These are phyloP conservation scores for Phytophthora fragariae DNA, from an alignment of 352 stramenopile genomes.

Conservation along the genomic window DNA sequence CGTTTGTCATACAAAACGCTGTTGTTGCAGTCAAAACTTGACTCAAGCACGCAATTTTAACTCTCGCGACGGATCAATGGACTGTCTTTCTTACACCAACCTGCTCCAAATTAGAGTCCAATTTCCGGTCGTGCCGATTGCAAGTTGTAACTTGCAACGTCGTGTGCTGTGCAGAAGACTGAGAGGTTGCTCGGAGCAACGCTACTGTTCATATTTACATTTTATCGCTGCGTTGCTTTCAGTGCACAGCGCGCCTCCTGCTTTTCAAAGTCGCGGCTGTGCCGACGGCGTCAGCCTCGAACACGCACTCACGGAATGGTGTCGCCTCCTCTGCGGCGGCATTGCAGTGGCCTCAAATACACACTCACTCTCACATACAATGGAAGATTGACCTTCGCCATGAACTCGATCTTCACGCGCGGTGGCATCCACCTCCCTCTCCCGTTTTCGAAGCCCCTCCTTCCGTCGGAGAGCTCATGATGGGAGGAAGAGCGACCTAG, in stretches of 20 bases:
- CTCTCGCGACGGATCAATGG: too few relatives aligned
- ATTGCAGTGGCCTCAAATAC: conserved; percentile 26
- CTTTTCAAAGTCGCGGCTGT: neutral
- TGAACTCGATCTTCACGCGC: conserved; percentile 37
- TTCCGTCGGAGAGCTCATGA: conserved; percentile 37
- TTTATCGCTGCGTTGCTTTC: neutral
- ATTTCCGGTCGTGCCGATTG: too few relatives aligned
- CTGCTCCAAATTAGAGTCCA: too few relatives aligned
- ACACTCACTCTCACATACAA: conserved; percentile 31
- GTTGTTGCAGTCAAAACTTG: too few relatives aligned
- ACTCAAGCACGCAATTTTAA: too few relatives aligned
- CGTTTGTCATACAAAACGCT: too few relatives aligned
- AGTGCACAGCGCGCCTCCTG: neutral
- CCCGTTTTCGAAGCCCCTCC: conserved; percentile 25
- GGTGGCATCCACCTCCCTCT: conserved; percentile 6
- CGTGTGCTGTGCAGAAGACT: too few relatives aligned
- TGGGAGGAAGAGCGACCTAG: conserved; percentile 31
- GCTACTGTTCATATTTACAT: too few relatives aligned
- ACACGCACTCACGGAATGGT: neutral
- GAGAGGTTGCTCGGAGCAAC: too few relatives aligned
- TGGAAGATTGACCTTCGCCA: conserved; percentile 14
- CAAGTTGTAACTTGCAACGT: too few relatives aligned
- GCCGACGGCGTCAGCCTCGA: neutral
- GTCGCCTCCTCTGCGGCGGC: conserved; percentile 21
- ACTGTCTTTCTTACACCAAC: too few relatives aligned